Base-by-base conservation (phyloP, 2,329 filamentous ascomycete species). In the Cytospora paraplurivora region DNA sequence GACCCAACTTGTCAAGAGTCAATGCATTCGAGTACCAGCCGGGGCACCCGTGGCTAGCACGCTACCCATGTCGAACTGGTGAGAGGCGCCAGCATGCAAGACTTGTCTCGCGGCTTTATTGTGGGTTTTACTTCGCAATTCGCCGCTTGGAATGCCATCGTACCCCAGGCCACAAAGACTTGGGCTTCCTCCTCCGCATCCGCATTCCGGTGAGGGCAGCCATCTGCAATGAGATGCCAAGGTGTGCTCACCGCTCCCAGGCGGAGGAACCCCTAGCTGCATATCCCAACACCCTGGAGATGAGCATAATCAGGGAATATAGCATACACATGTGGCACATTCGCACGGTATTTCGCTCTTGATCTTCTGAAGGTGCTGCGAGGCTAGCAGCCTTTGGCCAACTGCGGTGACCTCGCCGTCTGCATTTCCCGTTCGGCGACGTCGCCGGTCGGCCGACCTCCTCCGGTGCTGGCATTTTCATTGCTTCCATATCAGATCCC, bases 101-200 rank as follows among this genome's bases (percentile, higher is more conserved):
- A 61, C 58, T 55, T 50, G 58, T 61, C 58, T 61, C 55, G 58
- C 58, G 58, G 37, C 58, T 61, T 51, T 61, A 61, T 54, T 61
- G 54, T 61, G 37, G 58, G 15, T 4, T 19, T 41, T 7, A 17
- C 27, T 27, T 60, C 50, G 52, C 50, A 53, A 55, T 35, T 52
- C 59, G 53, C 32, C 55, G 41, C 51, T 33, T 47, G 37, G 59
- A 51, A 55, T 61, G 58, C 50, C 51, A 61, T 61, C 38, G 49
- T 55, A 44, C 49, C 17, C 54, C 41, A 51, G 59, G 59, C 59
- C 59, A 61, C 59, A 44, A 55, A 53, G 59, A 52, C 17, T 52
- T 44, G 51, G 49, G 59, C 54, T 61, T 61, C 59, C 38, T 61
- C 41, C 34, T 13, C 15, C 47, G 17, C 34, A 35, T 52, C 59